These are phyloP conservation scores for Debaryomyces subglobosus DNA, from an alignment of 1,139 yeast genomes.

Conservation along the genomic window DNA sequence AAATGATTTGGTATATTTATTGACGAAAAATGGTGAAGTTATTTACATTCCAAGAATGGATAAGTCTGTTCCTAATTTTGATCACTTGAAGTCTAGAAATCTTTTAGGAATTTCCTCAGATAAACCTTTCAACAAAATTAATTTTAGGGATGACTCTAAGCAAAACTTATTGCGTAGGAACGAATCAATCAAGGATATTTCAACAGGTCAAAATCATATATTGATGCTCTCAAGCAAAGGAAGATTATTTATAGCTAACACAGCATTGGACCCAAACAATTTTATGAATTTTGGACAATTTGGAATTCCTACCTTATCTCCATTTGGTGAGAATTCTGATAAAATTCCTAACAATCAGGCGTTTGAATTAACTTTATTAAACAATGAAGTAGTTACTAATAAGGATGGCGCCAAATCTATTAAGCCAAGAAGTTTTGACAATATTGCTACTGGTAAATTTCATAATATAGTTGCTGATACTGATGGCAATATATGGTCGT, in stretches of 20 bases:
- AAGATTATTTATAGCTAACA: slow-evolving; percentile 62
- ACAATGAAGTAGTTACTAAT: slow-evolving; percentile 32
- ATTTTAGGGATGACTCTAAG: not conserved
- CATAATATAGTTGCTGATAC: slow-evolving; percentile 72
- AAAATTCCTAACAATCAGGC: slow-evolving; percentile 31
- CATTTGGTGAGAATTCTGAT: slow-evolving; percentile 40
- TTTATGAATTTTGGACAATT: slow-evolving; percentile 69
- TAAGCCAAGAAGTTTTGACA: slow-evolving; percentile 48
- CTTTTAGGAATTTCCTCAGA: slow-evolving; percentile 26
- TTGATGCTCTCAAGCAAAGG: slow-evolving; percentile 65
- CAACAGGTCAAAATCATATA: slow-evolving; percentile 69
- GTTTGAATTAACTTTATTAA: slow-evolving; percentile 39
- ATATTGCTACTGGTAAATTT: slow-evolving; percentile 72
- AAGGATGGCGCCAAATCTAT: slow-evolving; percentile 27
- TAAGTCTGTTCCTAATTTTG: slow-evolving; percentile 16
- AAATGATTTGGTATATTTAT: slow-evolving; percentile 58
- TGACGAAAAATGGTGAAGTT: slow-evolving; percentile 57
- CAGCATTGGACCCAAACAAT: slow-evolving; percentile 39
- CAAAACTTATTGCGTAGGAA: slow-evolving; percentile 29
- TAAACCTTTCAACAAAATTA: slow-evolving; percentile 16
- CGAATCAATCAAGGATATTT: slow-evolving; percentile 54
- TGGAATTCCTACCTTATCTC: slow-evolving; percentile 76
- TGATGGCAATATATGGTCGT: slow-evolving; percentile 70
- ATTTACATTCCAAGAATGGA: slow-evolving; percentile 49
- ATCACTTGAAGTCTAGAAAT: slow-evolving; percentile 22